A percentile compares a stretch with the other conserved stretches of the same genome.
Conservation (phyloP, 1,284 basidiomycete species). For the Athelia sp. region DNA sequence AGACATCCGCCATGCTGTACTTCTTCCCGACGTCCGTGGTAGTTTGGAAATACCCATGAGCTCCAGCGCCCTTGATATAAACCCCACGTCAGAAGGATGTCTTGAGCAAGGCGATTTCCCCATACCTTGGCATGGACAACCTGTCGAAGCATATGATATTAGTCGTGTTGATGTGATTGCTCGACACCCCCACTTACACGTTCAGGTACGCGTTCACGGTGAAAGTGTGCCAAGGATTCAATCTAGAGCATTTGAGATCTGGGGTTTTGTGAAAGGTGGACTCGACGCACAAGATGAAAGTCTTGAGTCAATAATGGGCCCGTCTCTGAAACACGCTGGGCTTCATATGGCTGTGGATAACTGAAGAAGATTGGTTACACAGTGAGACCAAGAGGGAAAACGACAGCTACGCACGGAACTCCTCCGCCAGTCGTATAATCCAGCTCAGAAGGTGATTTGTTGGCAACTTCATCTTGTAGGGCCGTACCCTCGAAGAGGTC, state of each 20-base stretch:
- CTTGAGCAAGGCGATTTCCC: background rate
- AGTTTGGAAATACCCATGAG: slow-evolving; percentile 88
- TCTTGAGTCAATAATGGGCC: slow-evolving; percentile 86
- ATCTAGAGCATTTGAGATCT: slow-evolving; percentile 65
- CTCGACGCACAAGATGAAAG: slow-evolving; percentile 32
- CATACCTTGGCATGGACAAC: slow-evolving; percentile 70
- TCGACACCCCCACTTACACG: slow-evolving; percentile 43
- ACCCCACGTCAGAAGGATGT: background rate
- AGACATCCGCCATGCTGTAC: background rate
- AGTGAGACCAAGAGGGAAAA: slow-evolving; percentile 10
- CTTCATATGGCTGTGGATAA: slow-evolving; percentile 56
- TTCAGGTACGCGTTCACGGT: slow-evolving; percentile 93
- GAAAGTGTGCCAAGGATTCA: slow-evolving; percentile 87
- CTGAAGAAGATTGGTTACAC: too few species aligned
- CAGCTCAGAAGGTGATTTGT: slow-evolving; percentile 17
- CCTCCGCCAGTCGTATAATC: slow-evolving; percentile 23
- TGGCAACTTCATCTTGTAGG: slow-evolving; percentile 16
- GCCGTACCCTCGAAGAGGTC: slow-evolving; percentile 17
- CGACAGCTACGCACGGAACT: slow-evolving; percentile 10
- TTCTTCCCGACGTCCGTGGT: slow-evolving; percentile 38
- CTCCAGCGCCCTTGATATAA: slow-evolving; percentile 62
- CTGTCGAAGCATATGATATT: background rate
- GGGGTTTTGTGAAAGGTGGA: background rate
- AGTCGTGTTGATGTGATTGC: background rate
- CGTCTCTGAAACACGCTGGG: slow-evolving; percentile 68